phyloP scores from a whole-genome alignment of 768 basidiomycete genomes.

The Candolleomyces aberdarensis region DNA sequence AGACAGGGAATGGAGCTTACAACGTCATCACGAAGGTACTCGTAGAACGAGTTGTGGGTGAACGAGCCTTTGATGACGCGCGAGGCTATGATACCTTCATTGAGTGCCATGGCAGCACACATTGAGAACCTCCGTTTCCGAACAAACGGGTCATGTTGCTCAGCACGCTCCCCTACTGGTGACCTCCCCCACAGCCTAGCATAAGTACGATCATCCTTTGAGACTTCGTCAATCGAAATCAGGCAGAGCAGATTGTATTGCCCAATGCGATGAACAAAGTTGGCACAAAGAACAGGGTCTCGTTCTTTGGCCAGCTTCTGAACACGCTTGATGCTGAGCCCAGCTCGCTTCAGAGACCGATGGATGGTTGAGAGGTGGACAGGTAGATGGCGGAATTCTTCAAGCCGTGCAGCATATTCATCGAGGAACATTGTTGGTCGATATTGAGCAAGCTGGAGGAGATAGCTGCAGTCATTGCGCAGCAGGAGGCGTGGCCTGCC shows the following conservation, averaged over 20 bases:
- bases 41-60: slow-evolving; percentile 12
- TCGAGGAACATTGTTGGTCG: neutral
- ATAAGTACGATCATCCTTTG: slow-evolving; percentile 25
- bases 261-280: slow-evolving; percentile 16
- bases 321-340: slow-evolving; percentile 18
- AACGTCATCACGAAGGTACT: slow-evolving; percentile 15
- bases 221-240: slow-evolving; percentile 22
- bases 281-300: slow-evolving; percentile 11
- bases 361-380: slow-evolving; percentile 17
- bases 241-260: slow-evolving; percentile 17
- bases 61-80: slow-evolving; percentile 18
- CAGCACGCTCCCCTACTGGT: slow-evolving; percentile 11
- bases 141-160: slow-evolving; percentile 19
- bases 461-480: neutral
- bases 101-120: slow-evolving; percentile 17
- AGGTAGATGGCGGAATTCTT: neutral
- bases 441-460: neutral
- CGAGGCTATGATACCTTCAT: slow-evolving; percentile 20
- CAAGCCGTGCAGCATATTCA: neutral
- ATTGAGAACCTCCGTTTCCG: slow-evolving; percentile 15
- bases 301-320: slow-evolving; percentile 21
- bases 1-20: neutral
- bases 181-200: slow-evolving; percentile 18
- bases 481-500: neutral
- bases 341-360: slow-evolving; percentile 14